Evolutionary conservation across 257 asterid species (phyloP), one percentile per base, ranked within the genome.

Genomic region (Gynochthodes officinalis): DNA sequence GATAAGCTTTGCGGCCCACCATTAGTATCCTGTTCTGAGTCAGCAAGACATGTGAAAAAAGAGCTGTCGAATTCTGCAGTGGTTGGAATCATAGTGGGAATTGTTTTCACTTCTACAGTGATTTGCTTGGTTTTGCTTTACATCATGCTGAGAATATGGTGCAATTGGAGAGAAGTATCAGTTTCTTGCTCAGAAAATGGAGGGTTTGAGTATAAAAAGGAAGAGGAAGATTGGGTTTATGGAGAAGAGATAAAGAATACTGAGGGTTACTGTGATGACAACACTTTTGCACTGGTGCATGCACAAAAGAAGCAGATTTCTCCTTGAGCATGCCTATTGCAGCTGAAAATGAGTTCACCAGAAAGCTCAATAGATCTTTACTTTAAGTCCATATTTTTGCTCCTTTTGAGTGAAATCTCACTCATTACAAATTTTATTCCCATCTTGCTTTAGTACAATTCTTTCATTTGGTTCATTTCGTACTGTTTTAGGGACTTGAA

Each of bases 151-250:
- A 81, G 92, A 81, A 89, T 93, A 21, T 91, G 95, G 95, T 86
- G 90, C 86, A 89, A 89, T 62, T 93, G 98, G 98, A 81, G 97
- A 68, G 89, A 82, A 21, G 94, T 89, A 30, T 84, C 92, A 2
- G 69, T 93, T 79, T 83, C 96, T n/a, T 91, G 97, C 86, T 84
- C 96, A 23, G 95, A 85, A 40, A 88, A 76, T 0, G 88, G 85
- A 0, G 85, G 74, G 1, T 21, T 54, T 7, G 88, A 80, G 46
- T 40, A 59, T 37, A 79, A 79, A 64, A 81, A 75, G 19, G 93
- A 83, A 30, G 88, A 82, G 37, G 90, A 79, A 19, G 80, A 84
- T 42, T 87, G 96, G 87, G 95, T 84, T 12, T 83, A 72, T 68
- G 89, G 85, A 12, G 98, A 79, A 60, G 96, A 86, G 81, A 80